A percentile compares a stretch with the other conserved stretches of the same genome.
These are phyloP conservation scores for Paramyrothecium sp. DNA, from an alignment of 2,329 filamentous ascomycete species.

Conservation along the genomic window DNA sequence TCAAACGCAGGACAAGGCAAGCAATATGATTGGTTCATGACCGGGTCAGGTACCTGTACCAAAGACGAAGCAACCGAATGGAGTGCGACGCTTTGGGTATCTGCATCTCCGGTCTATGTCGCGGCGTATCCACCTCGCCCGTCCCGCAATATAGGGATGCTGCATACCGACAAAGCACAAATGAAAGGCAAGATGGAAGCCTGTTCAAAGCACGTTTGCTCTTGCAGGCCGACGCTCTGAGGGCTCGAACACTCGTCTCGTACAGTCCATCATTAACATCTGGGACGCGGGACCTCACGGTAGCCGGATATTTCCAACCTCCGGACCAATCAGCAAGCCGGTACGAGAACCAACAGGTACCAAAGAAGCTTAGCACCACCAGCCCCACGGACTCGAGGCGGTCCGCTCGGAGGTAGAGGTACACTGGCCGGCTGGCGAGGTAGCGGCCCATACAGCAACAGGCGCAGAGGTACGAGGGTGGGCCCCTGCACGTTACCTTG, in stretches of 20 bases:
- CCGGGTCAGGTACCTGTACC: too few relatives aligned
- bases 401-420: background rate
- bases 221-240: too few relatives aligned
- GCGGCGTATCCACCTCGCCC: too few relatives aligned
- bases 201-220: too few relatives aligned
- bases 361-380: slow-evolving; percentile 22
- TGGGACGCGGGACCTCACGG: slow-evolving; percentile 11
- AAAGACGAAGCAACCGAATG: too few relatives aligned
- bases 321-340: slow-evolving; percentile 23
- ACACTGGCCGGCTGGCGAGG: background rate
- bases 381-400: background rate
- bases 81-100: too few relatives aligned
- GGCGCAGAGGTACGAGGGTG: background rate
- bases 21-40: too few relatives aligned
- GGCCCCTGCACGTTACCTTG: background rate
- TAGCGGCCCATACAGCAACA: background rate
- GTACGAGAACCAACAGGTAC: slow-evolving; percentile 14
- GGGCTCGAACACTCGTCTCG: background rate
- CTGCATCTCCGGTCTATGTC: too few relatives aligned
- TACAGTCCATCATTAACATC: background rate
- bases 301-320: slow-evolving; percentile 23
- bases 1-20: too few relatives aligned
- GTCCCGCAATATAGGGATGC: too few relatives aligned
- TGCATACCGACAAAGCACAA: too few relatives aligned
- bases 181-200: too few relatives aligned